A percentile compares a stretch with the other conserved stretches of the same genome.
phyloP scores from a whole-genome alignment of 176 grass and related monocot species.

The sorghum (Sorghum bicolor) region Sorghum_bicolor_NCBIv3 NC_012871.2:68864501-68865000 shows the following conservation, averaged over 20 bases:
- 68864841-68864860: not conserved
- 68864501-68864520: constrained; percentile 97
- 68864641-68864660: constrained; percentile 91
- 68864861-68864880: not conserved
- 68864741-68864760: not conserved
- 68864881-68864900: not conserved
- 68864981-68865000: constrained; percentile 79
- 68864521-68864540: constrained; percentile 98
- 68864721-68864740: constrained; percentile 4
- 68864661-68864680: constrained; percentile 86
- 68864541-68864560: constrained; percentile 63
- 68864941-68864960: constrained; percentile 11
- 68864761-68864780: not conserved
- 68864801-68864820: not conserved
- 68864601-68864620: constrained; percentile 46
- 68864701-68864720: constrained; percentile 12
- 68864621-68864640: constrained; percentile 94
- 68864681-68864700: constrained; percentile 65
- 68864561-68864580: not conserved
- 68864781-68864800: not conserved
- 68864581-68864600: constrained; percentile 26
- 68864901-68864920: not conserved
- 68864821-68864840: not conserved
- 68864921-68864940: constrained; percentile 26
- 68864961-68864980: constrained; percentile 58